Evolutionary conservation across 140 eudicot genomes (phyloP).

Genomic region (Cichorium intybus): DNA sequence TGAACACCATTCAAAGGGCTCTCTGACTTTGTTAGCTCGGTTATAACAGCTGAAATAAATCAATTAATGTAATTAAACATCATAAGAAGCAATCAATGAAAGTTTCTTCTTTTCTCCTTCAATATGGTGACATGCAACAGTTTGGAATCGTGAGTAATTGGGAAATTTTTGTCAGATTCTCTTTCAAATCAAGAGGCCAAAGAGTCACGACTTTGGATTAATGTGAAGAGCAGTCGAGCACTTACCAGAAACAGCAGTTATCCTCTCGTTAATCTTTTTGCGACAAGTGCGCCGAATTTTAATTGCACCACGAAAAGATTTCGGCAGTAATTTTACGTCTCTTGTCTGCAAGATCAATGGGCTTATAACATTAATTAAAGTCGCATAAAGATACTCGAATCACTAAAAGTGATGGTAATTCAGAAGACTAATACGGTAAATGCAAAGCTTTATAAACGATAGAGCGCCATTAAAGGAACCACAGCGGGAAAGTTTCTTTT

Average conservation of each 20-base stretch:
- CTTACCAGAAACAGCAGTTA: constrained; percentile 72
- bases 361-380: background rate
- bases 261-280: constrained; percentile 87
- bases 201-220: background rate
- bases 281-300: constrained; percentile 79
- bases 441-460: background rate
- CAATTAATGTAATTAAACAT: constrained; percentile 14
- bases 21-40: constrained; percentile 51
- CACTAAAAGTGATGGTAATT: background rate
- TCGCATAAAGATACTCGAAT: background rate
- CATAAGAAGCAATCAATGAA: background rate
- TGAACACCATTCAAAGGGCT: constrained; percentile 36
- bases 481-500: background rate
- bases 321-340: constrained; percentile 70
- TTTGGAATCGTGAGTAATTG: background rate
- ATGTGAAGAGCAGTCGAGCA: background rate
- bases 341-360: constrained; percentile 56
- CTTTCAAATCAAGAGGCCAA: background rate
- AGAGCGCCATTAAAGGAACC: background rate
- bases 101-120: background rate
- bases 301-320: constrained; percentile 45
- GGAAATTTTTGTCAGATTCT: background rate
- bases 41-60: constrained; percentile 54
- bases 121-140: background rate
- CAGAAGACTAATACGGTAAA: constrained; percentile 3